Percentiles rank a stretch among this genome's conserved stretches.
Conservation (phyloP, 2,329 filamentous ascomycete species). For the Cercospora janseana region DNA sequence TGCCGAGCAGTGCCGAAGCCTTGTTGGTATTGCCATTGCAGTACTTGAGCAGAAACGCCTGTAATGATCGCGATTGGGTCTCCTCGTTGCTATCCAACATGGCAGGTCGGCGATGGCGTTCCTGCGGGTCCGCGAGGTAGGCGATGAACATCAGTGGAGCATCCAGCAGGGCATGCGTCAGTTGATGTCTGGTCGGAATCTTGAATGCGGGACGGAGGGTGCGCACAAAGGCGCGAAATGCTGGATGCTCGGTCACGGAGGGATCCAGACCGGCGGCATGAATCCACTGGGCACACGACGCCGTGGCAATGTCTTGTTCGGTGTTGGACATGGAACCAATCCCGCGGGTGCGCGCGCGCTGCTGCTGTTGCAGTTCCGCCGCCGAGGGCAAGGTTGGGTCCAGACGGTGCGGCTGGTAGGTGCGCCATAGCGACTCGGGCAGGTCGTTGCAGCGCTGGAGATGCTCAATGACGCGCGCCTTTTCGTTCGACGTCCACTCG, state of each 20-base stretch:
- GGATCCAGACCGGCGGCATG: slow-evolving; percentile 22
- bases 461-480: slow-evolving; percentile 29
- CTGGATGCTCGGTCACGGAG: slow-evolving; percentile 25
- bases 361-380: slow-evolving; percentile 28
- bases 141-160: slow-evolving; percentile 30
- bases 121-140: slow-evolving; percentile 28
- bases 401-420: slow-evolving; percentile 29
- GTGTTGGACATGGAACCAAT: slow-evolving; percentile 28
- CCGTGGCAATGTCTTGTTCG: slow-evolving; percentile 28
- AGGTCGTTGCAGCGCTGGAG: slow-evolving; percentile 28
- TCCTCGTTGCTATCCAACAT: slow-evolving; percentile 29
- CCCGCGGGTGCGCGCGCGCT: slow-evolving; percentile 27
- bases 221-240: slow-evolving; percentile 26
- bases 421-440: slow-evolving; percentile 28
- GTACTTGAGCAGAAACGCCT: slow-evolving; percentile 30
- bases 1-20: slow-evolving; percentile 22
- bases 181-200: slow-evolving; percentile 23
- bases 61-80: slow-evolving; percentile 26
- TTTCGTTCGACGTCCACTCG: slow-evolving; percentile 30
- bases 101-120: slow-evolving; percentile 27
- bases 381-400: slow-evolving; percentile 28
- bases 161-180: slow-evolving; percentile 28
- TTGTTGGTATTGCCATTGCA: slow-evolving; percentile 24
- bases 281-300: slow-evolving; percentile 29
- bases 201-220: slow-evolving; percentile 28